Base-by-base conservation (phyloP, 257 asterid species). In the Plectranthus barbatus region DNA sequence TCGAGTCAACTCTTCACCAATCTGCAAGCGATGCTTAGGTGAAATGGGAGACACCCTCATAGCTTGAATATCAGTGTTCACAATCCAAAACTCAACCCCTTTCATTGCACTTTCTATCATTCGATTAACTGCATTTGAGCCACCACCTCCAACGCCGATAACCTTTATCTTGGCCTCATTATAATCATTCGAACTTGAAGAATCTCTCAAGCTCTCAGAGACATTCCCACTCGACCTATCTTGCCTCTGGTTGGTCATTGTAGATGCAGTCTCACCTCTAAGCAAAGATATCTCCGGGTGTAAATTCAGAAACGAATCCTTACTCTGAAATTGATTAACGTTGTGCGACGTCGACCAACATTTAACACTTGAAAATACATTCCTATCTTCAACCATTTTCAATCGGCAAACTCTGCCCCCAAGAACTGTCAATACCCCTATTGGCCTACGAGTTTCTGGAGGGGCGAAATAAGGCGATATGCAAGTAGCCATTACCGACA, bases 111-210 rank as follows among this genome's bases (percentile, higher is more conserved):
- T 86, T 54, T 88, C 96, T 61, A 88, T 86, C 96, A 91, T 91
- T 56, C 98, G 98, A 72, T 91, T 91, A 24, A 91, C 98, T 0
- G 96, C 98, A 80, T 91, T 86, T 18, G 96, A 88, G 39, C 98
- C 98, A 53, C 98, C 98, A 21, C 98, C 98, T 71, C 98, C 98
- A 65, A 91, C 91, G 19, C 98, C 98, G 67, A 91, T 78, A 68
- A 91, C 98, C 84, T 88, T 91, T 67, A 91, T 88, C 81, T 79
- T 88, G 58, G 98, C 98, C 80, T 79, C 96, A 48, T 80, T 84
- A 68, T 65, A 72, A 73, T 79, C 84, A 67, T 78, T 83, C 57
- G 76, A 63, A 26, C 62, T 58, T 10, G 92, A 53, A 1, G 77
- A 54, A 26, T 81, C 95, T 56, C 61, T 70, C 78, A 73, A 77